Evolutionary conservation across 306 rosid genomes (phyloP).

Genomic region (Acacia acuminata): DNA sequence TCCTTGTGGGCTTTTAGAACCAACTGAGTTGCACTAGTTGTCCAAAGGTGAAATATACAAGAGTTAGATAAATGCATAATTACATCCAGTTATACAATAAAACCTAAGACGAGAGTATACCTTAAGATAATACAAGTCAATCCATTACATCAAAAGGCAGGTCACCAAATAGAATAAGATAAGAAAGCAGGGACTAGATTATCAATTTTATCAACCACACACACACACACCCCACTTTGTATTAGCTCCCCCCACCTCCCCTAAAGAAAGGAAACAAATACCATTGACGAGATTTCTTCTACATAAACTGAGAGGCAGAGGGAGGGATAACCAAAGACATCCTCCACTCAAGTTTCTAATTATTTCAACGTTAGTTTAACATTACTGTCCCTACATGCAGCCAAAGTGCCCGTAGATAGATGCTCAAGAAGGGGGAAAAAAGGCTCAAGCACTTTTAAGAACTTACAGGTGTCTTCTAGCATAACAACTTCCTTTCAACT

Average conservation of each 20-base stretch:
- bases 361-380: too few relatives aligned
- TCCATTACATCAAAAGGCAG: conserved; percentile 13
- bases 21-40: conserved; percentile 83
- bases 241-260: too few relatives aligned
- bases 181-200: too few relatives aligned
- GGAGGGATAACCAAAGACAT: too few relatives aligned
- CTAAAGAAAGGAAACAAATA: too few relatives aligned
- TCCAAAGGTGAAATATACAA: conserved; percentile 17
- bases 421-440: background rate
- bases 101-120: background rate
- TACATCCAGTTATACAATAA: conserved; percentile 17
- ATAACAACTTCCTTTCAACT: background rate
- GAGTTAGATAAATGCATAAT: conserved; percentile 21
- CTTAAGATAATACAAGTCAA: conserved; percentile 17
- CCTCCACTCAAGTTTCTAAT: too few relatives aligned
- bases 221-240: too few relatives aligned
- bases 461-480: background rate
- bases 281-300: too few relatives aligned
- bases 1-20: conserved; percentile 96
- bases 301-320: too few relatives aligned
- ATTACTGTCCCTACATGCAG: too few relatives aligned
- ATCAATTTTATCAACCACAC: too few relatives aligned
- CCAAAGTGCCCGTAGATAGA: background rate
- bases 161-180: background rate
- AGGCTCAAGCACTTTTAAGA: background rate